Evolutionary conservation across 2,329 filamentous ascomycete species (phyloP).

Genomic region (Ophioceras dolichostomum): DNA sequence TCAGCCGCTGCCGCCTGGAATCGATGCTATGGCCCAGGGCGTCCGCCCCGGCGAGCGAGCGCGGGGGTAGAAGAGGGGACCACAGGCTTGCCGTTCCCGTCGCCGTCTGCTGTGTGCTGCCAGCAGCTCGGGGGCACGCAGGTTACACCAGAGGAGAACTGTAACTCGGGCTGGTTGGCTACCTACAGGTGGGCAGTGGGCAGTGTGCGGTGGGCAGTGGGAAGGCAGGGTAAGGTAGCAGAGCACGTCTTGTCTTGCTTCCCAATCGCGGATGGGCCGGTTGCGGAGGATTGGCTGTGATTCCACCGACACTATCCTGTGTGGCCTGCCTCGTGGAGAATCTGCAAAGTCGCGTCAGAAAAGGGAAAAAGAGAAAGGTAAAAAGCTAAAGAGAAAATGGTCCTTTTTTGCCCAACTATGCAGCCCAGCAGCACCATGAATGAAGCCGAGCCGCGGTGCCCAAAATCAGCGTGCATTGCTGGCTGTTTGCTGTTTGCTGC

Average conservation of each 20-base stretch:
- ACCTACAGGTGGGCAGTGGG: slow-evolving; percentile 10
- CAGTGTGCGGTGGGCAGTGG: not conserved
- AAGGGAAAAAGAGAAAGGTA: no score
- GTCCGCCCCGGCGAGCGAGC: no score
- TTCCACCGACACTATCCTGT: slow-evolving; percentile 11
- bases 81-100: not conserved
- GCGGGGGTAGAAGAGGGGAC: not conserved
- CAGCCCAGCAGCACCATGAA: slow-evolving; percentile 7
- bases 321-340: slow-evolving; percentile 15
- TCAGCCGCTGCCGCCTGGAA: not conserved
- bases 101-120: slow-evolving; percentile 7
- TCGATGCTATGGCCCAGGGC: not conserved
- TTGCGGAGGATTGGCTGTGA: slow-evolving; percentile 13
- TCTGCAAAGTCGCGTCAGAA: slow-evolving; percentile 27
- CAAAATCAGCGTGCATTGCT: no score
- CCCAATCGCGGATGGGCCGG: no score
- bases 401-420: slow-evolving; percentile 9
- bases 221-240: slow-evolving; percentile 4
- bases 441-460: no score
- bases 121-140: slow-evolving; percentile 4
- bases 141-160: slow-evolving; percentile 16
- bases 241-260: no score
- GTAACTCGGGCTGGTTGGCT: slow-evolving; percentile 15
- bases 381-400: no score
- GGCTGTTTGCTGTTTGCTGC: not conserved